phyloP scores from a whole-genome alignment of 1,284 basidiomycete species.

The Ustilago bromivora region DNA sequence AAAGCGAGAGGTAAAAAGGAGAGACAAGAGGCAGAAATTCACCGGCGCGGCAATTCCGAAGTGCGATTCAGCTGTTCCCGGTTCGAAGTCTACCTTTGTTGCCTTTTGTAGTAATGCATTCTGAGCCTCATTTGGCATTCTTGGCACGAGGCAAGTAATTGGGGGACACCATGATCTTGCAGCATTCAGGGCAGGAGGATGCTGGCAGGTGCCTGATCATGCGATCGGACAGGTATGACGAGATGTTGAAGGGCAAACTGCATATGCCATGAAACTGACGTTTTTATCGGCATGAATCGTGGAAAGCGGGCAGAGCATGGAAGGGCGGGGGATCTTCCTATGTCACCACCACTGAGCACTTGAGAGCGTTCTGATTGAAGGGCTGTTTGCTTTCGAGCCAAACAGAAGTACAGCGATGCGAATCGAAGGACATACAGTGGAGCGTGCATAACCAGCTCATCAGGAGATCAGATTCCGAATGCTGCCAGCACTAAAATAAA shows the following conservation, averaged over 20 bases:
- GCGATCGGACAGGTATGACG: neutral
- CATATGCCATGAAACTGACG: conserved; percentile 2
- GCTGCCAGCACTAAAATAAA: neutral
- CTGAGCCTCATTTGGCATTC: neutral
- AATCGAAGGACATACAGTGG: no score
- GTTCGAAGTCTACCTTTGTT: neutral
- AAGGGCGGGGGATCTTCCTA: neutral
- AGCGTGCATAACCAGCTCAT: neutral
- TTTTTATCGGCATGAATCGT: conserved; percentile 1
- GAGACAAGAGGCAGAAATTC: neutral
- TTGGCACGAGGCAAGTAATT: neutral
- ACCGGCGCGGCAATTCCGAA: conserved; percentile 7
- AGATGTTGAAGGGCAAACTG: neutral
- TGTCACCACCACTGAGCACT: neutral
- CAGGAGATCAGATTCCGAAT: neutral
- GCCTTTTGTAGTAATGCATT: neutral
- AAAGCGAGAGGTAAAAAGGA: neutral
- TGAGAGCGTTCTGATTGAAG: no score
- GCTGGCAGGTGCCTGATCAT: neutral
- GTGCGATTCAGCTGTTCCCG: neutral
- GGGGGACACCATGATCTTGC: neutral
- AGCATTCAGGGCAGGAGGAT: neutral
- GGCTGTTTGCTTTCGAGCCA: no score
- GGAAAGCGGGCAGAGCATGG: neutral
- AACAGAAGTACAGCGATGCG: no score